phyloP scores from a whole-genome alignment of 1,284 basidiomycete species.

The Ustilago nuda region DNA sequence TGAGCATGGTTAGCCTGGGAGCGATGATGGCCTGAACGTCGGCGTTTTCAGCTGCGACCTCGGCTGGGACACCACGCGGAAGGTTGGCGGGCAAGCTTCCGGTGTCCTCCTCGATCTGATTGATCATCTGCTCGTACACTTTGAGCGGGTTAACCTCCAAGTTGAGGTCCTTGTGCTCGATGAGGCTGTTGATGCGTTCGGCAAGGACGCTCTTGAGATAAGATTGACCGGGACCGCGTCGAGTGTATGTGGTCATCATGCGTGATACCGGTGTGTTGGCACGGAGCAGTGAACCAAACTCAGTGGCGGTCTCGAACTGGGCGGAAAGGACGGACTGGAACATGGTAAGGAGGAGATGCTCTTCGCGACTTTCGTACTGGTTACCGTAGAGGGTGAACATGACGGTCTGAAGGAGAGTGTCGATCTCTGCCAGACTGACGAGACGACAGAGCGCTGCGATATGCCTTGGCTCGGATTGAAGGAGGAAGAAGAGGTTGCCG shows the following conservation, averaged over 20 bases:
- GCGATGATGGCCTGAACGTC: constrained; percentile 98
- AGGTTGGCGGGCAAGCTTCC: constrained; percentile 88
- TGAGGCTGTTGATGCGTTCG: constrained; percentile 95
- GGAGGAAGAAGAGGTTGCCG: constrained; percentile 97
- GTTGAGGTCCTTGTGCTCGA: constrained; percentile 98
- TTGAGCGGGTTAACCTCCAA: constrained; percentile 98
- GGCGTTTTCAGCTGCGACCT: constrained; percentile 88
- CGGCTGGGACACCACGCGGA: constrained; percentile 89
- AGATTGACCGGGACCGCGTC: constrained; percentile 94
- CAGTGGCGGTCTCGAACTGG: constrained; percentile 97
- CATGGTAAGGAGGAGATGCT: constrained; percentile 98
- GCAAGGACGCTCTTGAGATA: constrained; percentile 97
- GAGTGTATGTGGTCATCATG: constrained; percentile 99
- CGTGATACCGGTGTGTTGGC: constrained; percentile 98
- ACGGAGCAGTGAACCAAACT: constrained; percentile 94
- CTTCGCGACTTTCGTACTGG: constrained; percentile 98
- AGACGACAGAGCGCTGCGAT: constrained; percentile 96
- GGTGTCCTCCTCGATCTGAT: constrained; percentile 96
- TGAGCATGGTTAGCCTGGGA: constrained; percentile 93
- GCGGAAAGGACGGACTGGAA: constrained; percentile 96
- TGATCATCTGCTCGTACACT: constrained; percentile 73
- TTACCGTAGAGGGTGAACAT: constrained; percentile 99
- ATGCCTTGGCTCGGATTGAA: constrained; percentile 96
- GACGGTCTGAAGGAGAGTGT: constrained; percentile 97
- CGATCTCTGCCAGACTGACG: constrained; percentile 94